Percentiles rank a stretch among this genome's conserved stretches.
Evolutionary conservation across 208 protist species (phyloP).

Genomic region (Crithidia mellificae): DNA sequence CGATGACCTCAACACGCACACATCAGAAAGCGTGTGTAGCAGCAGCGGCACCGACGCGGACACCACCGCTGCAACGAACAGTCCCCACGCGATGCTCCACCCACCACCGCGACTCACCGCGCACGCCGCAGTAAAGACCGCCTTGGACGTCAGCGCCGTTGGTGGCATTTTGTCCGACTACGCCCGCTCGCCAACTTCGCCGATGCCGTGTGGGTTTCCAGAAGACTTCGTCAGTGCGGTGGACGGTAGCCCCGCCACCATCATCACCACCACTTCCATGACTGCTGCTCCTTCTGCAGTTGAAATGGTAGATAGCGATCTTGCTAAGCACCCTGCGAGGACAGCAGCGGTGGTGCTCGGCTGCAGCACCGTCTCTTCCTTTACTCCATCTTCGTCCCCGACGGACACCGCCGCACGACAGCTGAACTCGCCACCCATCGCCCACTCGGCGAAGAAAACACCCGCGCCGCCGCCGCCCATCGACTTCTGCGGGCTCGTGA

Average conservation of each 20-base stretch:
- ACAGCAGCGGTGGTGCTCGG: no score
- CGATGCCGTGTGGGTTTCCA: constrained; percentile 12
- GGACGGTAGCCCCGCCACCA: not conserved
- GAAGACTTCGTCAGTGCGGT: constrained; percentile 6
- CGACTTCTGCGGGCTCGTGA: constrained; percentile 10
- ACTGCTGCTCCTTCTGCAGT: no score
- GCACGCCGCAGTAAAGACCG: not conserved
- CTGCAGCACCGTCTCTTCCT: not conserved
- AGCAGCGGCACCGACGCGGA: constrained; percentile 24
- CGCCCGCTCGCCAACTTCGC: constrained; percentile 9
- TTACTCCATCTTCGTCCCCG: not conserved
- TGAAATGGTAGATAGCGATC: no score
- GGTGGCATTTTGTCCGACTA: not conserved
- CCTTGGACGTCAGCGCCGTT: not conserved
- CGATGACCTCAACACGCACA: constrained; percentile 32
- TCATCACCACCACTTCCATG: no score
- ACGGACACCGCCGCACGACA: not conserved
- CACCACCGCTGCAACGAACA: not conserved
- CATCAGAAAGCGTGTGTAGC: constrained; percentile 29
- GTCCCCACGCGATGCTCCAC: not conserved
- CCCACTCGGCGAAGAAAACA: not conserved
- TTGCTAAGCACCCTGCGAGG: no score
- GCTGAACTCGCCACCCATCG: no score
- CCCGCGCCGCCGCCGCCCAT: constrained; percentile 24
- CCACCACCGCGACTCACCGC: not conserved